Conservation (phyloP, 1,139 yeast species). For the Maudiozyma humilis region DNA sequence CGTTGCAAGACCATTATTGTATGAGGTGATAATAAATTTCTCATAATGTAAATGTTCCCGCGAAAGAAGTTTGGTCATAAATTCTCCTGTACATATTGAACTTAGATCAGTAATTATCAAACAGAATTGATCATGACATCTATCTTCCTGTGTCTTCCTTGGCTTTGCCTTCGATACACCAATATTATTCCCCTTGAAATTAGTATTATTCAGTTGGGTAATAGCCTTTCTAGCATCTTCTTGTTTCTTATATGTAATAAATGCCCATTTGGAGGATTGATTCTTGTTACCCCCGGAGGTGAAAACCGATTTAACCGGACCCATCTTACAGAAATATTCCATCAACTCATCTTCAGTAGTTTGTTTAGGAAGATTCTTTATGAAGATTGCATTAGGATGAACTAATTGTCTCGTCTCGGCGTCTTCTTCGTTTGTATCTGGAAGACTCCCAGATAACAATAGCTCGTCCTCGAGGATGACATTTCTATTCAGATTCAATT, state of each 20-base stretch:
- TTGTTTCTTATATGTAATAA: constrained; percentile 36
- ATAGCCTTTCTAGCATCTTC: constrained; percentile 29
- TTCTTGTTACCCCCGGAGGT: constrained; percentile 32
- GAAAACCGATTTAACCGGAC: constrained; percentile 37
- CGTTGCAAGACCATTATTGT: constrained; percentile 15
- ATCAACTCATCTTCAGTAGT: constrained; percentile 33
- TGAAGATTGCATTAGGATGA: constrained; percentile 35
- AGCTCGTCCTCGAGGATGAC: constrained; percentile 25
- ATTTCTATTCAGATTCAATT: constrained; percentile 18
- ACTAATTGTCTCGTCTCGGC: constrained; percentile 9
- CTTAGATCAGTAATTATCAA: constrained; percentile 24
- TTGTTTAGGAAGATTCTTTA: constrained; percentile 38
- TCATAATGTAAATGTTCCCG: constrained; percentile 19
- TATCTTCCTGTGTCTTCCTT: constrained; percentile 12
- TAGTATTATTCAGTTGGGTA: constrained; percentile 23
- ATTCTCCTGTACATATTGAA: constrained; percentile 24
- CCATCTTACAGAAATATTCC: constrained; percentile 35
- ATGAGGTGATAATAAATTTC: constrained; percentile 13
- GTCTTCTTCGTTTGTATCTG: background rate
- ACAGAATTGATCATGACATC: background rate
- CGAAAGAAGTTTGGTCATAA: constrained; percentile 19
- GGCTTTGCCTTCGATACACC: constrained; percentile 31
- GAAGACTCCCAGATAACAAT: constrained; percentile 8
- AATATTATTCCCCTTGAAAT: constrained; percentile 25
- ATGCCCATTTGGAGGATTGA: constrained; percentile 40